A percentile compares a stretch with the other conserved stretches of the same genome.
Evolutionary conservation across 2,329 filamentous ascomycete genomes (phyloP).

Genomic region (Samsoniella hepiali): DNA sequence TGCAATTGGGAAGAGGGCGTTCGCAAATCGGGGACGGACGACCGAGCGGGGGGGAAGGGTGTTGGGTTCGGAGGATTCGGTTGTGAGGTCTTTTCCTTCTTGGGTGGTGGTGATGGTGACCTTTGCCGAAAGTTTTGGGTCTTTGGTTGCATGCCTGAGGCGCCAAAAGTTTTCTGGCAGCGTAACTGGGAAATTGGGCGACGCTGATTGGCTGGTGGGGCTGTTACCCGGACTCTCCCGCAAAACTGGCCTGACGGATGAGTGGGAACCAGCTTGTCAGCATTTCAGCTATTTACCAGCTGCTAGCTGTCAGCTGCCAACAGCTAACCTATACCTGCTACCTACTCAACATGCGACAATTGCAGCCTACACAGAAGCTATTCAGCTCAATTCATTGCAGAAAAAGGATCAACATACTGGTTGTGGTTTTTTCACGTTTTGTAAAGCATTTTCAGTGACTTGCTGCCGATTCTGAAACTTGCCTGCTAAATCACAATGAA

Average conservation of each 20-base stretch:
- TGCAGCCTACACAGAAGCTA: not conserved
- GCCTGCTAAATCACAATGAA: too few species aligned
- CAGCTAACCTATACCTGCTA: not conserved
- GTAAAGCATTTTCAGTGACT: too few species aligned
- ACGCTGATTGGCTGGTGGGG: constrained; percentile 42
- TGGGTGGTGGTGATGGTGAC: constrained; percentile 33
- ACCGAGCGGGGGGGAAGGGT: constrained; percentile 24
- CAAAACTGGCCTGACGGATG: not conserved
- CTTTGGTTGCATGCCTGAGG: constrained; percentile 40
- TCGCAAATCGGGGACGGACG: constrained; percentile 8
- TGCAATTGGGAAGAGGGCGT: constrained; percentile 17
- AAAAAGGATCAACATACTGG: not conserved
- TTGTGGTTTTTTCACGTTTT: not conserved
- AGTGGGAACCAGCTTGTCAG: not conserved
- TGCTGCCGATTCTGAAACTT: too few species aligned
- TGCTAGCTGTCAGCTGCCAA: not conserved
- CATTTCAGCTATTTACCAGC: not conserved
- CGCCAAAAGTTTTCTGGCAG: constrained; percentile 26
- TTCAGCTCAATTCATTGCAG: not conserved
- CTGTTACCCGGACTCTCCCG: constrained; percentile 33
- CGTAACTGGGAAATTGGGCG: constrained; percentile 43
- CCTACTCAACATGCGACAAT: not conserved
- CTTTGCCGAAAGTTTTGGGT: constrained; percentile 40
- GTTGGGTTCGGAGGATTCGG: constrained; percentile 28
- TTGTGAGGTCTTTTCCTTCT: constrained; percentile 49